These are phyloP conservation scores for Fusarium duplospermum DNA, from an alignment of 2,329 filamentous ascomycete species.

Conservation along the genomic window DNA sequence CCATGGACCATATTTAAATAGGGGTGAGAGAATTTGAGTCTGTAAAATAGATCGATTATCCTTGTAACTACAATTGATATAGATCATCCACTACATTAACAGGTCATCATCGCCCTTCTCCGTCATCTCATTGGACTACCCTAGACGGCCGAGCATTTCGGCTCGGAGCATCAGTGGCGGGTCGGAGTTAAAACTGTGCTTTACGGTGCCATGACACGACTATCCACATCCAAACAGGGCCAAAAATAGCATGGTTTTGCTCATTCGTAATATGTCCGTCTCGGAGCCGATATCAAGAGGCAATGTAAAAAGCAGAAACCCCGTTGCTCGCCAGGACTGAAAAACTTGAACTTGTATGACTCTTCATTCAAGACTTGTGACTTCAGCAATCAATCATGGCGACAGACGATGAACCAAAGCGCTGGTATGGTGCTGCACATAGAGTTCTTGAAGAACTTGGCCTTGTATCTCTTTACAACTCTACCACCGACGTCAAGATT, in stretches of 20 bases:
- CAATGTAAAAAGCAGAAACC: slow-evolving; percentile 2
- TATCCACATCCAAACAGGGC: neutral
- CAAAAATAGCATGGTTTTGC: neutral
- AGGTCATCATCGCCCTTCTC: neutral
- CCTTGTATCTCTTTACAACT: slow-evolving; percentile 41
- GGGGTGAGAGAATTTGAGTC: neutral
- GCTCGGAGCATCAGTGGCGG: neutral
- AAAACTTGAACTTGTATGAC: neutral
- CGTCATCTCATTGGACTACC: neutral
- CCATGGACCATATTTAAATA: neutral
- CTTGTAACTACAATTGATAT: neutral
- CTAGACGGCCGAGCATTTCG: slow-evolving; percentile 1
- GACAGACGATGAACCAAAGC: neutral
- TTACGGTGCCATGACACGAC: slow-evolving; percentile 1
- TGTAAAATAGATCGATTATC: neutral
- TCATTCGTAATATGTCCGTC: slow-evolving; percentile 3
- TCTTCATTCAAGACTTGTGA: neutral
- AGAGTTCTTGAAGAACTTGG: slow-evolving; percentile 41
- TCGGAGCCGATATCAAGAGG: slow-evolving; percentile 13
- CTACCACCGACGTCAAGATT: slow-evolving; percentile 55
- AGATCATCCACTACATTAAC: neutral
- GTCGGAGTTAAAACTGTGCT: slow-evolving; percentile 6
- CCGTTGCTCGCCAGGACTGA: neutral
- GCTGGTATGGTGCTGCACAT: neutral
- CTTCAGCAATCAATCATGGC: neutral